phyloP scores from a whole-genome alignment of 2,329 filamentous ascomycete genomes.

The Phyllachora maydis region DNA sequence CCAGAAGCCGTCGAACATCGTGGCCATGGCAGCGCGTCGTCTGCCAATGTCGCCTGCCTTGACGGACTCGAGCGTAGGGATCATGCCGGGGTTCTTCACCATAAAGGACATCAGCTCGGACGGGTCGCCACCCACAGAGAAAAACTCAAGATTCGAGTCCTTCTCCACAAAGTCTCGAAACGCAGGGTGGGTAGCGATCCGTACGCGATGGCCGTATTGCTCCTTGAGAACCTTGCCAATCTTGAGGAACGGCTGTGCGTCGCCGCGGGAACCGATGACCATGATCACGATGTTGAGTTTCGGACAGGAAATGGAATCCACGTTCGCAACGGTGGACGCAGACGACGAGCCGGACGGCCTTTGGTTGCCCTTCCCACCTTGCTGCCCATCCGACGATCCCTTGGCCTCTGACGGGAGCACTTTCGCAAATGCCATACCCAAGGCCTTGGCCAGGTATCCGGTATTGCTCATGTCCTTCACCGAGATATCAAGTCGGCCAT shows the following conservation, averaged over 20 bases:
- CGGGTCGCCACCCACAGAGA: conserved; percentile 60
- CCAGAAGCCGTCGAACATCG: conserved; percentile 76
- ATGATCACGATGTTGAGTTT: conserved; percentile 62
- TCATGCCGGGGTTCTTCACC: conserved; percentile 67
- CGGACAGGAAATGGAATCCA: conserved; percentile 16
- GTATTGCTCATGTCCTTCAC: conserved; percentile 49
- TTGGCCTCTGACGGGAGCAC: conserved; percentile 17
- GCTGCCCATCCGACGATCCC: conserved; percentile 2
- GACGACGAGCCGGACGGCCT: conserved; percentile 5
- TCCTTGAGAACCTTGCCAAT: conserved; percentile 54
- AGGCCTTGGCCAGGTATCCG: conserved; percentile 53
- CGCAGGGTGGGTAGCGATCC: conserved; percentile 59
- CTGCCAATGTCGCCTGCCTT: conserved; percentile 52
- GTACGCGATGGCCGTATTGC: conserved; percentile 51
- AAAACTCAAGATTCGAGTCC: conserved; percentile 58
- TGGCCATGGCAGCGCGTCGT: conserved; percentile 48
- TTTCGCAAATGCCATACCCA: conserved; percentile 41
- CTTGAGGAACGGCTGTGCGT: conserved; percentile 62
- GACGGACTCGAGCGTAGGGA: conserved; percentile 53
- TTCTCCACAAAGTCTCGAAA: conserved; percentile 59
- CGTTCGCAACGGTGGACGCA: conserved; percentile 11
- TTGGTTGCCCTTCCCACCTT: too few relatives aligned
- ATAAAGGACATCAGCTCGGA: conserved; percentile 74
- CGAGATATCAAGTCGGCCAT: conserved; percentile 52
- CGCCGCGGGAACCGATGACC: conserved; percentile 63